Base-by-base conservation (phyloP, 768 basidiomycete species). In the Sarcodon aspratus region DNA sequence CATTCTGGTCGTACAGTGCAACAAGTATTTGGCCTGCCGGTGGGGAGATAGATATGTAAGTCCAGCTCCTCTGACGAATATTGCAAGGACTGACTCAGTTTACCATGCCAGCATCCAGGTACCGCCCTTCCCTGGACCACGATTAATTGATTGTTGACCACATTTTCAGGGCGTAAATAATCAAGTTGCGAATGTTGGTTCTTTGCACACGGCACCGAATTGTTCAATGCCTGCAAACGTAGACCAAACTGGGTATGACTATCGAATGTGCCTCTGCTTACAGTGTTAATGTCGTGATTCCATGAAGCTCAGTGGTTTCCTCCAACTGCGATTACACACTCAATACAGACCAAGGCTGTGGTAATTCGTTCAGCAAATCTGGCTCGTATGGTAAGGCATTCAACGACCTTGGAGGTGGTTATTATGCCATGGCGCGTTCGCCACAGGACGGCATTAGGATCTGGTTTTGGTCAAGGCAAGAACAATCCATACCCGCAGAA, bases 291-390 rank as follows among this genome's bases (percentile, higher is more conserved):
- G 7, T 10, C 12, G 33, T 35, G 21, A 34, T 9, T 12, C 21
- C 53, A 79, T 76, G 7, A 53, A 56, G 10, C 59, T 65, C 1
- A 5, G 21, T 27, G 21, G 54, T 65, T 1, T 72, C 73, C 1
- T 66, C 66, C 7, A 59, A 73, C 55, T 82, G 80, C 61, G 69
- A 82, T 52, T 58, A 70, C 8, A 48, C 58, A 9, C 66, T 66
- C 11, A 76, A 79, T 57, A 69, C 54, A 55, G 84, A 85, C 55
- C 67, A 71, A 57, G 83, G 82, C 10, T 85, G 82, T 56, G 78
- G 80, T 36, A 75, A 74, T 17, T 55, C 60, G 2, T 71, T 73
- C 55, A 56, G 50, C 10, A 60, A 60, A 5, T 50, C 62, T n/a
- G 61, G 65, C 7, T 73, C 74, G 10, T 78, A 72, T 55, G 78